Base-by-base conservation (phyloP, 352 stramenopile species). In the Saprolegnia parasitica region DNA sequence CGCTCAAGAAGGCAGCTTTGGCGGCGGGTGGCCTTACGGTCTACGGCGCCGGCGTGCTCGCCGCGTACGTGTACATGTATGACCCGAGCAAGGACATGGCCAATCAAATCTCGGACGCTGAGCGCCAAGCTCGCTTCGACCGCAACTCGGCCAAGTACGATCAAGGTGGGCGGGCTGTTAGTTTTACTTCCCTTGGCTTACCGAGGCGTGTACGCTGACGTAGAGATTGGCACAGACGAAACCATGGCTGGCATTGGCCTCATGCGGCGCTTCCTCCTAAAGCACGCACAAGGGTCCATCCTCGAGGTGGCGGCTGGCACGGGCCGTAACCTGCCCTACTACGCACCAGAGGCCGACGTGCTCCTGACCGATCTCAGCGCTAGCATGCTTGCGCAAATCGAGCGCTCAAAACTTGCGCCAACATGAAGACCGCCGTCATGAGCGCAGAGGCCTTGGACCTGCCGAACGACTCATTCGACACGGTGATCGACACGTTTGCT, bases 401-500 rank as follows among this genome's bases (percentile, higher is more conserved):
- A 15, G 56, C 42, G 29, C 29, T 35, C 29, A 35, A 71, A 37
- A 40, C 76, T 73, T 35, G 21, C 3, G 18, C 58, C 11, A 21
- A 56, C 39, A 56, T 67, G 49, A 40, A 64, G 26, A 57, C 60
- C 0, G 21, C 57, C 10, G 78, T 91, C 56, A 91, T 93, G 83
- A 80, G 76, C 40, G 83, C 82, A 0, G 74, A 74, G 35, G 70
- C 75, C 10, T 71, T 96, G 47, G 24, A 56, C 29, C 98, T 97
- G 73, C 57, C 72, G 3, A 77, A 89, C 56, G 71, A 87, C 47
- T 74, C 68, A 0, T 98, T 98, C 77, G 95, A 98, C 77, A 97
- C 94, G 3, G 91, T 98, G 39, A 91, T 98, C 21, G 95, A 98
- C 76, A 98, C 96, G 1, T 98, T 98, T 76, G 95, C 96, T 1